Base-by-base conservation (phyloP, 768 basidiomycete genomes). In the Phlebiopsis gigantea region DNA sequence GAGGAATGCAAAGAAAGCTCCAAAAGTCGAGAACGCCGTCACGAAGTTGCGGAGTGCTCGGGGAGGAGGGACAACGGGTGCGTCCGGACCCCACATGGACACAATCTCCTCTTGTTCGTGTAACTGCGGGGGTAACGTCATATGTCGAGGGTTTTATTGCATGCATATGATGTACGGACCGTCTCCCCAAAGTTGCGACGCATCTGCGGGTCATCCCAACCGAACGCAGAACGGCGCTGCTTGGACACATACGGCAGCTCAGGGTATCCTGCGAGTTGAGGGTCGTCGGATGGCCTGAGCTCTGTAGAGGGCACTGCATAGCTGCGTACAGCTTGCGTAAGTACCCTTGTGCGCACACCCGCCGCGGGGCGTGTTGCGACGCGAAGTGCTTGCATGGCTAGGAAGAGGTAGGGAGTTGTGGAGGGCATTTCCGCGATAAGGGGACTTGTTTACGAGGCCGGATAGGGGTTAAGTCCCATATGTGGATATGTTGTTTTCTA, bases 71-170 rank as follows among this genome's bases (percentile, higher is more conserved):
- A 89, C 73, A 21, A 78, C 77, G 41, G 90, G 80, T 26, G 82
- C 74, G 65, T 93, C 91, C 21, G 90, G 90, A 24, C 90, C 89
- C 89, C 89, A 93, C 87, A 93, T 90, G 34, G 87, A 90, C 55
- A 87, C 71, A 22, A 88, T 74, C 64, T 93, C 91, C 51, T 92
- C 89, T 65, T 82, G 77, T 69, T 91, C 89, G 57, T 89, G 90
- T 29, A 91, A 70, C 91, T 93, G 64, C 19, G n/a, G 15, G 15
- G 45, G 28, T 24, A 29, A 29, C 58, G 41, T 55, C 49, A 55
- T 64, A 46, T 25, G 8, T 21, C 39, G 14, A 39, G 39, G 26
- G 42, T 61, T 56, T 51, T 59, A 17, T 31, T 39, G 9, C 61
- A 34, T 48, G 34, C 29, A 26, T 10, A 56, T 5, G 25, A 34